A percentile compares a stretch with the other conserved stretches of the same genome.
Conservation (phyloP, 1,284 basidiomycete genomes). For the Trametes sp. region DNA sequence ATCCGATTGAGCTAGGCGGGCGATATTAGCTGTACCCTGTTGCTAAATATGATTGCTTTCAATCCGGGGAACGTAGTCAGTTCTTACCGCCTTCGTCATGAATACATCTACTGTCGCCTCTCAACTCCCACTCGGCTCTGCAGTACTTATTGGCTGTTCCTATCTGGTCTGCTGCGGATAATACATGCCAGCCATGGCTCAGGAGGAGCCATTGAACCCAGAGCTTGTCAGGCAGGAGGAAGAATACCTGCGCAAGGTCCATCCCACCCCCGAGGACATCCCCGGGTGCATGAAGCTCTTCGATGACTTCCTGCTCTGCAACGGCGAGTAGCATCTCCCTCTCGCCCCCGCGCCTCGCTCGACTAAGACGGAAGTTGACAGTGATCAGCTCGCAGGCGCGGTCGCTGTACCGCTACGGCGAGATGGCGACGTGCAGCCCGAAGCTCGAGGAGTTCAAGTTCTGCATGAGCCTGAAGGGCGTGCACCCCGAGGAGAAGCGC, state of each 20-base stretch:
- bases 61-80: too few relatives aligned
- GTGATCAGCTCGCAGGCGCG: conserved; percentile 86
- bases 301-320: conserved; percentile 82
- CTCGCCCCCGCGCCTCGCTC: too few relatives aligned
- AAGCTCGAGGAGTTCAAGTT: conserved; percentile 97
- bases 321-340: too few relatives aligned
- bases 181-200: conserved; percentile 1
- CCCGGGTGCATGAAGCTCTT: conserved; percentile 83
- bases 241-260: conserved; percentile 62
- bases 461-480: conserved; percentile 86
- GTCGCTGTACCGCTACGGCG: conserved; percentile 88
- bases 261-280: conserved; percentile 81
- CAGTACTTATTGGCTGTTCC: neutral
- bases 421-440: conserved; percentile 76
- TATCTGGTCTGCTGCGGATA: neutral
- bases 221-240: conserved; percentile 66
- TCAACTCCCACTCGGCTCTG: neutral
- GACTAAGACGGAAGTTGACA: too few relatives aligned
- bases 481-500: conserved; percentile 79
- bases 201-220: conserved; percentile 10
- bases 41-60: too few relatives aligned
- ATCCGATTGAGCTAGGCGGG: conserved; percentile 89
- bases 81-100: too few relatives aligned
- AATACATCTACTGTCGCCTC: neutral
- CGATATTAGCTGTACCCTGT: conserved; percentile 36